Evolutionary conservation across 495 filamentous ascomycete genomes (phyloP), one percentile per base, ranked within the genome.

Genomic region (Lindgomyces ingoldianus): DNA sequence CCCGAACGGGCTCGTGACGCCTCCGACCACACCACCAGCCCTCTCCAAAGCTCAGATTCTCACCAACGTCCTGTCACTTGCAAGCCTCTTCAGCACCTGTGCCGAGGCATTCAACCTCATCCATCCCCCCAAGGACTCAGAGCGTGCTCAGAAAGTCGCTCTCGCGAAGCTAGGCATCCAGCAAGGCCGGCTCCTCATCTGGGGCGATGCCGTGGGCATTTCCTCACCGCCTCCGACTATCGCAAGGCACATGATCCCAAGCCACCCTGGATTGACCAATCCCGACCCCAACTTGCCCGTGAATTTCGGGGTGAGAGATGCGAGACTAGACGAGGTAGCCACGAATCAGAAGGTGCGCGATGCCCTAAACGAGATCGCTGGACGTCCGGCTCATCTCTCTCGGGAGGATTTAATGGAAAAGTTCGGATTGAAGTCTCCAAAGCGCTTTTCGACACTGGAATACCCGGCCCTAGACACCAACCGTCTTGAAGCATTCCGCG

Each of bases 71-170:
- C 49, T 76, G 12, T 64, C 68, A 6, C 70, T 76, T 24, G 70
- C 73, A 1, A 64, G 42, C 54, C 71, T 72, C 26, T 76, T 76
- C 73, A 72, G 66, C 65, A 70, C 71, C 59, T 74, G 73, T 60
- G 73, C 74, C 53, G 73, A 76, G 60, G 69, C 65, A 27, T 75
- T 76, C 63, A 64, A 63, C 30, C 70, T 74, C 16, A 71, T 76
- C 24, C 69, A 73, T 52, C 70, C 70, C 4, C 27, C 54, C 39
- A 62, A 67, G 12, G 64, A 70, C 49, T 74, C 59, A 30, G 66
- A 71, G 16, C 64, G 65, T 24, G 25, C 52, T 2, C 70, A 76
- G 49, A 64, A 70, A 39, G 68, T 75, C 14, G 61, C 70, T 2
- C 68, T 76, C 19, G 60, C 62, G 4, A 58, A 65, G 18, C 70